phyloP scores from a whole-genome alignment of 352 stramenopile genomes.

The Phytophthora lateralis region DNA sequence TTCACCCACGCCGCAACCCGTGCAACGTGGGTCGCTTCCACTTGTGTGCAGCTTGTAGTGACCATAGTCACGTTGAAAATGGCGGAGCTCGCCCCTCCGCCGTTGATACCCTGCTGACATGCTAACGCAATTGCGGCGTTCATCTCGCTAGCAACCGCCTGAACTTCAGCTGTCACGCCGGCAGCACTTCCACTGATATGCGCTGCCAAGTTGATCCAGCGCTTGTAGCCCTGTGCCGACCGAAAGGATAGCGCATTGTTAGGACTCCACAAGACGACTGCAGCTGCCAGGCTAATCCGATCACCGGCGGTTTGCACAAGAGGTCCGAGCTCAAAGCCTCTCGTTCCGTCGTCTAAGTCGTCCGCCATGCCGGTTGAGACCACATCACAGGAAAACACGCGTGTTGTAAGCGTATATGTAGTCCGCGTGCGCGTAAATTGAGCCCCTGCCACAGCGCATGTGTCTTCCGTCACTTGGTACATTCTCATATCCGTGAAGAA shows the following conservation, averaged over 20 bases:
- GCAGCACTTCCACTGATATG: constrained; percentile 2
- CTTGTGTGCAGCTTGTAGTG: constrained; percentile 29
- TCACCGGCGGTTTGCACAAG: constrained; percentile 10
- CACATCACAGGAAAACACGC: constrained; percentile 50
- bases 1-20: constrained; percentile 48
- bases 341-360: constrained; percentile 47
- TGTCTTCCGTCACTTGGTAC: constrained; percentile 38
- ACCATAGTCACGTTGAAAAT: constrained; percentile 58
- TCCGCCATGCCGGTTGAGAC: constrained; percentile 54
- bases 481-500: constrained; percentile 48
- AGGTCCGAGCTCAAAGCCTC: constrained; percentile 54
- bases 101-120: constrained; percentile 28
- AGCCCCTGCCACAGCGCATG: constrained; percentile 29
- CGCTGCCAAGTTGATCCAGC: constrained; percentile 43
- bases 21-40: constrained; percentile 42
- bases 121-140: constrained; percentile 41
- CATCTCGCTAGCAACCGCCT: constrained; percentile 32
- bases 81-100: constrained; percentile 41
- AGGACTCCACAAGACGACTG: constrained; percentile 49
- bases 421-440: constrained; percentile 40
- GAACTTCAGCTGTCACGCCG: constrained; percentile 1
- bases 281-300: constrained; percentile 44
- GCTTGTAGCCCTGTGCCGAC: constrained; percentile 45
- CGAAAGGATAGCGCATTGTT: constrained; percentile 55
- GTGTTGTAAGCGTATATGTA: constrained; percentile 35